Evolutionary conservation across 441 rosid genomes (phyloP), one percentile per base, ranked within the genome.

Genomic region (Syzygium syzygioides): DNA sequence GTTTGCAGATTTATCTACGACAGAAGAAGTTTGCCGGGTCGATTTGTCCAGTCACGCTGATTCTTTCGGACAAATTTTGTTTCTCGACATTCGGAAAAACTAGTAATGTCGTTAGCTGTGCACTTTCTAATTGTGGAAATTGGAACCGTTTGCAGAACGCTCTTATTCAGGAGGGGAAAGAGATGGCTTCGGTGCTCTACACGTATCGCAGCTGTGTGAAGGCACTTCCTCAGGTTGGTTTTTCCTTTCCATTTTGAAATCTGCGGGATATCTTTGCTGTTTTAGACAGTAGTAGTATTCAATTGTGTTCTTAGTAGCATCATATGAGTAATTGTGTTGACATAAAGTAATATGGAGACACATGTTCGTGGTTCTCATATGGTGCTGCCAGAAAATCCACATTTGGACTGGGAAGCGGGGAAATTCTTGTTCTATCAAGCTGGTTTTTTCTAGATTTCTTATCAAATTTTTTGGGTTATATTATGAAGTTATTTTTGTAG

Each of bases 121-220:
- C 41, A 41, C n/a, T 41, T 76, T 76, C n/a, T 76, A 76, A 76
- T 76, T 41, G 83, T 76, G 83, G 83, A 41, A 41, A 23, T 88
- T 89, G 87, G 89, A 80, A 90, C 62, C 85, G 89, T 80, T 54
- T 92, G 90, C 98, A 98, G 99, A 96, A 95, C 92, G 91, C 94
- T 71, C 99, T 98, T 92, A 88, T 97, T 90, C 96, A 95, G 90
- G 99, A 98, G 92, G 99, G 99, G 79, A 96, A 94, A 92, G 99
- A 98, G 94, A 98, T 97, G 99, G 93, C 98, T 15, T 98, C 99
- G 4, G 96, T 97, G 90, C 98, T 98, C 88, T 98, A 97, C 90
- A 96, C 99, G 4, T 98, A 97, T 91, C 97, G 99, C 89, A 97
- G 99, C 88, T 98, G 99, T 86, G 99, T 98, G 89, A 98, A 98